Conservation (phyloP, 2,329 filamentous ascomycete genomes). For the Tolypocladium endophyticum region DNA sequence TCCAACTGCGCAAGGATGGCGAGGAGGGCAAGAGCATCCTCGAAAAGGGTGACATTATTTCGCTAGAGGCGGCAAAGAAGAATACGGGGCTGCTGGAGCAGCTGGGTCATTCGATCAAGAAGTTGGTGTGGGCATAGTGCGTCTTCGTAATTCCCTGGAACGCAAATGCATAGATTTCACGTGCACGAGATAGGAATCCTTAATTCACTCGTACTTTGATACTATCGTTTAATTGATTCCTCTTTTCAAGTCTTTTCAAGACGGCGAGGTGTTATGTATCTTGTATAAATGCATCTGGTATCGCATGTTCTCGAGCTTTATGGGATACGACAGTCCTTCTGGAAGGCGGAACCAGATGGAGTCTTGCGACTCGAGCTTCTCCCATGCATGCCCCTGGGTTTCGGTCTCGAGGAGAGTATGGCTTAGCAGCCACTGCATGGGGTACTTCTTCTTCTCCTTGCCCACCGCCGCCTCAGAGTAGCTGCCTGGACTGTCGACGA, state of each 20-base stretch:
- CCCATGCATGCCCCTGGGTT: constrained; percentile 47
- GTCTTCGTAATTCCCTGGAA: not conserved
- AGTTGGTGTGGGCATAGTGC: constrained; percentile 67
- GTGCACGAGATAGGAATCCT: not conserved
- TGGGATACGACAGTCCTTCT: constrained; percentile 61
- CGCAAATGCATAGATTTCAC: not conserved
- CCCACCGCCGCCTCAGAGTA: constrained; percentile 76
- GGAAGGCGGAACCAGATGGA: constrained; percentile 76
- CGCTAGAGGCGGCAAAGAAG: constrained; percentile 71
- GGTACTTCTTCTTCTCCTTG: constrained; percentile 56
- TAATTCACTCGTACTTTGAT: not conserved
- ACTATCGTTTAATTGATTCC: too few relatives aligned
- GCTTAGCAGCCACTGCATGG: constrained; percentile 88
- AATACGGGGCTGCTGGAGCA: constrained; percentile 81
- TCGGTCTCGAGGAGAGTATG: constrained; percentile 54
- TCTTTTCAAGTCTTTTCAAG: not conserved
- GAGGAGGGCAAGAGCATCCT: constrained; percentile 37
- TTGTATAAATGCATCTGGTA: constrained; percentile 84
- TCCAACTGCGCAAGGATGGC: constrained; percentile 28
- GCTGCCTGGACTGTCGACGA: constrained; percentile 87
- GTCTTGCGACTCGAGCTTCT: constrained; percentile 63
- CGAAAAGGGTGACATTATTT: constrained; percentile 63
- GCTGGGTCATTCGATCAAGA: constrained; percentile 83
- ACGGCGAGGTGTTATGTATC: constrained; percentile 10
- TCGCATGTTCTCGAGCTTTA: constrained; percentile 86